phyloP scores from a whole-genome alignment of 768 basidiomycete genomes.

The Pleurotus sapidus region DNA sequence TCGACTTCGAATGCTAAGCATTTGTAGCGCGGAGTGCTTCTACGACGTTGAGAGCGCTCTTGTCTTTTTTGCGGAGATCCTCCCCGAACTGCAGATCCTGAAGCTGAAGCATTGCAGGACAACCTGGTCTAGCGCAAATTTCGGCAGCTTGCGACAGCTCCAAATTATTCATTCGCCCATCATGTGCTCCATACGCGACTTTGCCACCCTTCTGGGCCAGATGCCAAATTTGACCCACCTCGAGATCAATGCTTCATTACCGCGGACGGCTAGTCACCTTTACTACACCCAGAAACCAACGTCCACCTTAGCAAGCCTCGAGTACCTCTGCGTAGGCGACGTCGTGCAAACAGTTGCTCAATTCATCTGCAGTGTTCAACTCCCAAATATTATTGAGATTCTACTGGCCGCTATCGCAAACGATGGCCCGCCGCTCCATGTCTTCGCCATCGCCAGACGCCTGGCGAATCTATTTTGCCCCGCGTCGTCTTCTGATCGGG shows the following conservation, averaged over 20 bases:
- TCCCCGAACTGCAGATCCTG: neutral
- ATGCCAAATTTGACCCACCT: neutral
- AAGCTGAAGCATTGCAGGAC: neutral
- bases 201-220: neutral
- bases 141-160: neutral
- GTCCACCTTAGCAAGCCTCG: too few relatives aligned
- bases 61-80: neutral
- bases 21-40: neutral
- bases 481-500: too few relatives aligned
- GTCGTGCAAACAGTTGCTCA: too few relatives aligned
- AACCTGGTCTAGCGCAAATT: neutral
- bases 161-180: neutral
- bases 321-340: too few relatives aligned
- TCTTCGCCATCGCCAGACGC: too few relatives aligned
- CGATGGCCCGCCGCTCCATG: too few relatives aligned
- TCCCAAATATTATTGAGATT: too few relatives aligned
- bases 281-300: too few relatives aligned
- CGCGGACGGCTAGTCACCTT: too few relatives aligned
- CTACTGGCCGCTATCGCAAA: too few relatives aligned
- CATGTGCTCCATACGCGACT: neutral
- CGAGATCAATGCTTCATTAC: neutral
- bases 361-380: too few relatives aligned
- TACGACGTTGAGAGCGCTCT: neutral
- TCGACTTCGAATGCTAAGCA: neutral
- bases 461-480: too few relatives aligned